phyloP scores from a whole-genome alignment of 306 rosid species.

The Elaeagnus macrophylla region DNA sequence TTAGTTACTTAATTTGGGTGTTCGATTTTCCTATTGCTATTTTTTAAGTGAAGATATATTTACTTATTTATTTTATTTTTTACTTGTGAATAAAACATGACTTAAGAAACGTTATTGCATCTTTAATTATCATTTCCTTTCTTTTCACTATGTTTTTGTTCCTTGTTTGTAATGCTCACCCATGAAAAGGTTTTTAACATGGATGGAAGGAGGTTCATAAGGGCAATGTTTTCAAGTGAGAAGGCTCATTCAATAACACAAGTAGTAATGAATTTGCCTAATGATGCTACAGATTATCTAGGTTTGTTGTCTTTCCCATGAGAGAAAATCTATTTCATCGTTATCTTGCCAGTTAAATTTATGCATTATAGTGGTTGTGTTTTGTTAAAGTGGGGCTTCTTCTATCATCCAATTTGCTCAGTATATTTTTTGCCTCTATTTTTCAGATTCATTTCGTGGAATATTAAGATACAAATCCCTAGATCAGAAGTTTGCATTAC shows the following conservation, averaged over 20 bases:
- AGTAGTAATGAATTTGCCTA: slow-evolving; percentile 95
- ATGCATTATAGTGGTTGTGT: neutral
- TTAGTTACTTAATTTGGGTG: too few species aligned
- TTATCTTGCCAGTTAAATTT: slow-evolving; percentile 2
- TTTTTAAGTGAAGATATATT: too few species aligned
- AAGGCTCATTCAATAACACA: slow-evolving; percentile 71
- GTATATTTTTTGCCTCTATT: neutral
- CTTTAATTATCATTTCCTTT: neutral
- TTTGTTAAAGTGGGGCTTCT: neutral
- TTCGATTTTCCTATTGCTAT: too few species aligned
- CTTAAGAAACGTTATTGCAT: too few species aligned
- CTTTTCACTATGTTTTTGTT: slow-evolving; percentile 13
- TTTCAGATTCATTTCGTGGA: slow-evolving; percentile 75
- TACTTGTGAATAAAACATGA: too few species aligned
- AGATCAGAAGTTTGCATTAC: slow-evolving; percentile 39
- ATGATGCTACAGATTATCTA: slow-evolving; percentile 77
- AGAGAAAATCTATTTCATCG: neutral
- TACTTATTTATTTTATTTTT: too few species aligned
- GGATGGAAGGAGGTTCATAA: slow-evolving; percentile 96
- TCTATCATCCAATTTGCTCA: slow-evolving; percentile 1
- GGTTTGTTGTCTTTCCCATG: slow-evolving; percentile 30
- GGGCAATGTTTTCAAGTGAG: slow-evolving; percentile 64
- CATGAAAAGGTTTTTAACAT: slow-evolving; percentile 67
- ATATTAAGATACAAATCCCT: slow-evolving; percentile 44
- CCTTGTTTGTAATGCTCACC: slow-evolving; percentile 8